Conservation (phyloP, 306 rosid genomes). For the peach (Prunus persica) region Prunus_persica_NCBIv2 NC_034012.1:3250001-3250500, state of each 20-base stretch:
- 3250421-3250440: slow-evolving; percentile 41
- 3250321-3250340: slow-evolving; percentile 21
- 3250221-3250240: not conserved
- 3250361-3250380: slow-evolving; percentile 62
- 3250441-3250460: not conserved
- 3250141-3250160: not conserved
- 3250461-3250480: not conserved
- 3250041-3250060: not conserved
- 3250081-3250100: not conserved
- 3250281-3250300: not conserved
- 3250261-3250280: not conserved
- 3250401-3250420: slow-evolving; percentile 57
- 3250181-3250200: not conserved
- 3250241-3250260: not conserved
- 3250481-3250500: not conserved
- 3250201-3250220: not conserved
- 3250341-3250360: slow-evolving; percentile 49
- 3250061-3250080: not conserved
- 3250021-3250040: not conserved
- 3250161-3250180: not conserved
- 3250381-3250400: slow-evolving; percentile 61
- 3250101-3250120: not conserved
- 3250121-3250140: not conserved
- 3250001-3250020: not conserved
- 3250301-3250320: not conserved